Evolutionary conservation across 306 rosid species (phyloP).

Genomic region (Malus orientalis): DNA sequence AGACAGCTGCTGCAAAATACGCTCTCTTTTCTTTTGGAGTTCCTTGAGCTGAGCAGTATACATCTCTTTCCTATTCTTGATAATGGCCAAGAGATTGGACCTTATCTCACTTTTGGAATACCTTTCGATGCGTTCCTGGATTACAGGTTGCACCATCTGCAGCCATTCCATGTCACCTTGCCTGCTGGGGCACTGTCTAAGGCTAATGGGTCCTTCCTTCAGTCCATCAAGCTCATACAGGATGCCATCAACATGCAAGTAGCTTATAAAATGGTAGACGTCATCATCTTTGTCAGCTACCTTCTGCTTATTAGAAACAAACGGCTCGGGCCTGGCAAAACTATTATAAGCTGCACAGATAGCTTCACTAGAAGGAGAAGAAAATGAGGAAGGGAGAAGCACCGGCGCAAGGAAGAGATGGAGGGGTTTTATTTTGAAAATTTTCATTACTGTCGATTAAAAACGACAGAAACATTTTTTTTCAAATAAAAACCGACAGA

Average conservation of each 20-base stretch:
- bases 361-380: constrained; percentile 44
- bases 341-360: constrained; percentile 90
- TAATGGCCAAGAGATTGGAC: constrained; percentile 85
- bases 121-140: constrained; percentile 92
- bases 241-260: constrained; percentile 82
- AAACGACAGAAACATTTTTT: too few relatives aligned
- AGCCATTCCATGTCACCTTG: constrained; percentile 91
- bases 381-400: too few relatives aligned
- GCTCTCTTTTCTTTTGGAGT: constrained; percentile 93
- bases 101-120: constrained; percentile 83
- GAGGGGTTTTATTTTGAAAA: too few relatives aligned
- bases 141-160: constrained; percentile 79
- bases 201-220: constrained; percentile 96
- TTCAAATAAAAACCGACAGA: too few relatives aligned
- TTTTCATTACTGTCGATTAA: too few relatives aligned
- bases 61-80: constrained; percentile 84
- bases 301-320: constrained; percentile 88
- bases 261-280: constrained; percentile 94
- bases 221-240: constrained; percentile 95
- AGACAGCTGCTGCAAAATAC: constrained; percentile 82
- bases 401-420: too few relatives aligned
- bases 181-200: constrained; percentile 79
- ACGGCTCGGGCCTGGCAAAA: constrained; percentile 96
- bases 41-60: constrained; percentile 88
- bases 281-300: constrained; percentile 81